Evolutionary conservation across 140 eudicot species (phyloP), one percentile per base, ranked within the genome.

Genomic region (Bidens hawaiensis): DNA sequence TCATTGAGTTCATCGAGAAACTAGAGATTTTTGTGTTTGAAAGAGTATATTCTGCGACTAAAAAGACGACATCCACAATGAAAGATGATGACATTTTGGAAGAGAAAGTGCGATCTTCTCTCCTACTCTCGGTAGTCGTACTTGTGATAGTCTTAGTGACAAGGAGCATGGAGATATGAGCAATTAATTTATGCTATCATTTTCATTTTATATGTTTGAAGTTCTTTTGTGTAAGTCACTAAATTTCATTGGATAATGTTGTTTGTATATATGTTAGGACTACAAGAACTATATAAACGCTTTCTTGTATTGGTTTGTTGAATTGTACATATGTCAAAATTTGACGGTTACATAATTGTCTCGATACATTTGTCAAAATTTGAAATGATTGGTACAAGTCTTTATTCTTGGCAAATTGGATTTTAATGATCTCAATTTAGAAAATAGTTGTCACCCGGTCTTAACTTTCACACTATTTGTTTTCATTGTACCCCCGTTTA

Each of bases 131-230:
- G 0, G 67, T 83, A 4, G 73, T 85, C 16, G 45, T 83, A 59
- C 68, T 89, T 41, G 6, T 81, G 62, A 76, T 89, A 51, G 95
- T 89, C 38, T 73, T 85, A 0, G 75, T 83, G 53, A 65, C 85
- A 34, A 74, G 93, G 60, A 58, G 62, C 48, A 21, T 22, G 12
- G 78, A 75, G 28, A 56, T 38, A 16, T 78, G 60, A 75, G 71
- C 61, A 4, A 49, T 27, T 9, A 0, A 10, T 36, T 17, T 40
- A 14, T 6, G 54, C 16, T 69, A 45, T n/a, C n/a, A n/a, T n/a
- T n/a, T 17, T 4, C n/a, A 36, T 15, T 53, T 41, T 15, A 2
- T 3, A 4, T 34, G 33, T 49, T 60, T 60, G 25, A 25, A 31
- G 18, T 5, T 11, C 45, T 5, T 71, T 27, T 59, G 1, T 34